phyloP scores from a whole-genome alignment of 345 rosid genomes.

The Salix koriyanagi region DNA sequence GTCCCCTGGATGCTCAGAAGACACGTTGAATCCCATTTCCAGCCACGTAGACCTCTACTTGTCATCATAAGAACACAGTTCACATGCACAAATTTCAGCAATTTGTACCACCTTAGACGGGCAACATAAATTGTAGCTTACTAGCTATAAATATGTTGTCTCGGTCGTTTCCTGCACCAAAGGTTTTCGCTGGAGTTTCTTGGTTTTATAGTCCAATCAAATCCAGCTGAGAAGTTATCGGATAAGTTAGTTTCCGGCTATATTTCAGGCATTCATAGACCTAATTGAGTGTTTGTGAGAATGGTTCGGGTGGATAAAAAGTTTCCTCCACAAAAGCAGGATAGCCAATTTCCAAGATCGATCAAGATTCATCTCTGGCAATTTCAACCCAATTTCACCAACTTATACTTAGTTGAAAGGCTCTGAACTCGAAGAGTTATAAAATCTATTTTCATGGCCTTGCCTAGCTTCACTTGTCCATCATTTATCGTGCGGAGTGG shows the following conservation, averaged over 20 bases:
- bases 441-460: too few species aligned
- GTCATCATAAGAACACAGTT: not conserved
- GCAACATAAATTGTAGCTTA: too few species aligned
- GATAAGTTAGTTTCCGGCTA: slow-evolving; percentile 7
- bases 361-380: too few species aligned
- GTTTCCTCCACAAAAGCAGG: slow-evolving; percentile 69
- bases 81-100: not conserved
- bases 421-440: too few species aligned
- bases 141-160: slow-evolving; percentile 12
- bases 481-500: too few species aligned
- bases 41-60: not conserved
- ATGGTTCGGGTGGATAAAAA: slow-evolving; percentile 45
- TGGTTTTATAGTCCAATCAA: slow-evolving; percentile 18
- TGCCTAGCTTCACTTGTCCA: too few species aligned
- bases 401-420: too few species aligned
- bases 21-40: not conserved
- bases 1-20: slow-evolving; percentile 5
- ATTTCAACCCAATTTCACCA: too few species aligned
- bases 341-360: slow-evolving; percentile 10
- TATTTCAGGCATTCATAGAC: slow-evolving; percentile 3
- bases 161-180: slow-evolving; percentile 1
- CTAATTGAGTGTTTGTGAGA: slow-evolving; percentile 6
- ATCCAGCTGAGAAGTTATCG: slow-evolving; percentile 2
- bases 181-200: not conserved
- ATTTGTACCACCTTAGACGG: too few species aligned